Evolutionary conservation across 495 filamentous ascomycete genomes (phyloP).

Genomic region (Tuber umbilicatum): DNA sequence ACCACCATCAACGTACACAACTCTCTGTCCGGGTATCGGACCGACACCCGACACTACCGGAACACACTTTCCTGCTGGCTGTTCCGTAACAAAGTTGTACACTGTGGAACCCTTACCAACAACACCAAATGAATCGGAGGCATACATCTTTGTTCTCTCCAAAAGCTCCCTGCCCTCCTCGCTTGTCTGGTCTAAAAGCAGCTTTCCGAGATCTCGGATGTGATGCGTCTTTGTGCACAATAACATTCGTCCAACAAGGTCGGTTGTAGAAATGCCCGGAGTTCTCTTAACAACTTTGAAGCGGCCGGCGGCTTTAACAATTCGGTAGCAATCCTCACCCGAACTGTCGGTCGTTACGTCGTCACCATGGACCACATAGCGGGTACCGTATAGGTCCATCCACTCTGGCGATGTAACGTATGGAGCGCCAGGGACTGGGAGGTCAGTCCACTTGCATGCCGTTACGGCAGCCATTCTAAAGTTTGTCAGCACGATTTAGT

Average conservation of each 20-base stretch:
- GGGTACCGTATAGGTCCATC: conserved; percentile 90
- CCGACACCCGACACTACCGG: conserved; percentile 59
- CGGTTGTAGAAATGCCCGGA: conserved; percentile 91
- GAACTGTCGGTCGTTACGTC: conserved; percentile 79
- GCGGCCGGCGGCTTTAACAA: conserved; percentile 81
- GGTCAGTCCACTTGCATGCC: conserved; percentile 89
- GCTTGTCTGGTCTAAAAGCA: conserved; percentile 51
- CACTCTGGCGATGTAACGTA: conserved; percentile 91
- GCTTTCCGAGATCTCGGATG: conserved; percentile 62
- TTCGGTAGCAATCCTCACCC: conserved; percentile 93
- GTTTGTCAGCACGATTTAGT: not conserved
- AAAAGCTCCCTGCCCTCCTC: conserved; percentile 55
- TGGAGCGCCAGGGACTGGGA: conserved; percentile 73
- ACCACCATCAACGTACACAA: conserved; percentile 92
- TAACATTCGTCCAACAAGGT: conserved; percentile 94
- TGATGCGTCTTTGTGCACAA: conserved; percentile 85
- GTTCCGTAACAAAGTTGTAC: conserved; percentile 23
- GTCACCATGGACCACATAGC: conserved; percentile 86
- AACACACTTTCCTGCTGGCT: conserved; percentile 54
- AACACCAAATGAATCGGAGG: conserved; percentile 62
- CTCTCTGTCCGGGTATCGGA: conserved; percentile 66
- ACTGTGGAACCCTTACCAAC: conserved; percentile 34
- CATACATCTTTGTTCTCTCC: conserved; percentile 72
- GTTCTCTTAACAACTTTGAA: conserved; percentile 96
- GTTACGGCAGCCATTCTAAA: conserved; percentile 65